Conservation (phyloP, 2,329 filamentous ascomycete species). For the Colletotrichum trifolii region DNA sequence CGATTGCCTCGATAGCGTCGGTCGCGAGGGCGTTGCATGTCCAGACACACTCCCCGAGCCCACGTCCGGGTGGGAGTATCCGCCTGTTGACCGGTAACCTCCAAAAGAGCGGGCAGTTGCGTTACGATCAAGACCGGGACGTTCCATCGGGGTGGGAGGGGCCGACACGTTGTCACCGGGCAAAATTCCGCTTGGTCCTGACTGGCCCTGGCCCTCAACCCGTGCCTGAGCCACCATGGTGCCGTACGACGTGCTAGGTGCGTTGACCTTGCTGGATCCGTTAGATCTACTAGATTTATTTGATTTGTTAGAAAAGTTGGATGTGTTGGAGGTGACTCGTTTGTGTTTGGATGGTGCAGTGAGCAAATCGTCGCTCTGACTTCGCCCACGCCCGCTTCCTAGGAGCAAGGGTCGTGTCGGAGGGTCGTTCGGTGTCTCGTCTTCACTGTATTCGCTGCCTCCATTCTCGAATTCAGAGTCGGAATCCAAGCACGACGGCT, state of each 20-base stretch:
- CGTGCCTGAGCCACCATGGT: slow-evolving; percentile 39
- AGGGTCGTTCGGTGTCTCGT: slow-evolving; percentile 38
- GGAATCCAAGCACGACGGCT: slow-evolving; percentile 43
- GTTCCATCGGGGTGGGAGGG: slow-evolving; percentile 31
- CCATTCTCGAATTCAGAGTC: slow-evolving; percentile 48
- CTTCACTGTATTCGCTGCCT: slow-evolving; percentile 46
- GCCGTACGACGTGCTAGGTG: slow-evolving; percentile 39
- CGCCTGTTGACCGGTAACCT: slow-evolving; percentile 20
- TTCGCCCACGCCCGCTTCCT: slow-evolving; percentile 28
- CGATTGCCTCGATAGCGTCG: slow-evolving; percentile 62
- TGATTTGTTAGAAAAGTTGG: background rate
- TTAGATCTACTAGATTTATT: background rate
- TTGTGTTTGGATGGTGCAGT: slow-evolving; percentile 27
- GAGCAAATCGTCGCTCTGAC: slow-evolving; percentile 34
- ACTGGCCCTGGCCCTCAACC: slow-evolving; percentile 30
- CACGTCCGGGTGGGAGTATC: slow-evolving; percentile 27
- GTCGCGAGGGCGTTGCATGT: slow-evolving; percentile 48
- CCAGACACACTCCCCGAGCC: slow-evolving; percentile 20
- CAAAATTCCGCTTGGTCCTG: slow-evolving; percentile 20
- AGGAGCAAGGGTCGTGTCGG: slow-evolving; percentile 36
- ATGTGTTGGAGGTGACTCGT: slow-evolving; percentile 27
- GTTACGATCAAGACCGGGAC: slow-evolving; percentile 28
- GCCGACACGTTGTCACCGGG: slow-evolving; percentile 25
- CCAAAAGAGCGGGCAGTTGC: slow-evolving; percentile 29
- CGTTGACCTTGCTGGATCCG: slow-evolving; percentile 20